Evolutionary conservation across 352 stramenopile genomes (phyloP), one percentile per base, ranked within the genome.

Genomic region (Aphanomyces cochlioides): DNA sequence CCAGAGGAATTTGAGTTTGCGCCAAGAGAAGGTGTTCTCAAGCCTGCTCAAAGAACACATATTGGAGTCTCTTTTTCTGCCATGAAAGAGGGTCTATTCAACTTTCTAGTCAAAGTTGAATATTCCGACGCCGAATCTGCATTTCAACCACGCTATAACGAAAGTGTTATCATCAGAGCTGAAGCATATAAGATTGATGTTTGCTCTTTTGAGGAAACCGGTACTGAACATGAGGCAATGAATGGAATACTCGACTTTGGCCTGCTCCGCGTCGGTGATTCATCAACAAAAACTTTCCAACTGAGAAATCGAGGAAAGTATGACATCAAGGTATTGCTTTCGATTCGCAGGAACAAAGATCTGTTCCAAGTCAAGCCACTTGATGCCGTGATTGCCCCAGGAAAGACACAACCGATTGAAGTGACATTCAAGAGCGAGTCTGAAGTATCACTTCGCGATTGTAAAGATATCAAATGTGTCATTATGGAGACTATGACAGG

Each of bases 271-370:
- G 94, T 98, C 10, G 90, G 92, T 12, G 94, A 98, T 65, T 84
- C 75, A n/a, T 77, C 81, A 15, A 77, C 77, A 7, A 79, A 92
- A 2, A 79, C 77, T 10, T 97, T 98, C 71, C 89, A 74, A 15
- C 87, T 98, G 47, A 76, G 77, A 2, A 98, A 98, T 68, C 79
- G 78, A 28, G 95, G 95, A 7, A 98, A 98, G 74, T 98, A 98
- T 78, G 83, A 90, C 58, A 93, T 98, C 67, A 89, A 93, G 60
- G 98, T 88, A 65, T 72, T 85, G 36, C 70, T 98, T 48, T 73
- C 67, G 3, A 80, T 96, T 21, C 77, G 79, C 40, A 82, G 79
- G 40, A 78, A 84, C 12, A 76, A 83, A 12, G 77, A 94, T 34
- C 77, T 90, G 4, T 96, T 98, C 59, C 79, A 74, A 15, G 81